These are phyloP conservation scores for Phytophthora chlamydospora DNA, from an alignment of 352 stramenopile genomes.

Conservation along the genomic window DNA sequence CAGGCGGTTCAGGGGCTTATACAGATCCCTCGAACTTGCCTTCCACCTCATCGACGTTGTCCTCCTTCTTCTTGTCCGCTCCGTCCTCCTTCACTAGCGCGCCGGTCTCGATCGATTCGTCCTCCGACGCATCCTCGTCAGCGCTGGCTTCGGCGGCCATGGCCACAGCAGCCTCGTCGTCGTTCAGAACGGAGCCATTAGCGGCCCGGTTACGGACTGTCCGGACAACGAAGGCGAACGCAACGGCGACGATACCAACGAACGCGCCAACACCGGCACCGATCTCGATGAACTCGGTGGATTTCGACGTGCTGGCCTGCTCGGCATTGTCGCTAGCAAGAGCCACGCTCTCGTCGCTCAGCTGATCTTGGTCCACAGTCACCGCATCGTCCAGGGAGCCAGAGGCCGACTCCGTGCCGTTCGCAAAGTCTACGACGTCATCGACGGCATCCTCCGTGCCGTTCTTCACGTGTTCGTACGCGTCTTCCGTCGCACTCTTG, in stretches of 20 bases:
- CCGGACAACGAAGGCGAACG: slow-evolving; percentile 37
- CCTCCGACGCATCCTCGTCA: slow-evolving; percentile 42
- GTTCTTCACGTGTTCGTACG: slow-evolving; percentile 8
- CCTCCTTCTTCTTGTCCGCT: slow-evolving; percentile 22
- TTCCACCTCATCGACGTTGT: slow-evolving; percentile 41
- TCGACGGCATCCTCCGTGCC: slow-evolving; percentile 15
- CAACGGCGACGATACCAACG: slow-evolving; percentile 38
- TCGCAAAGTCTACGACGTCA: slow-evolving; percentile 32
- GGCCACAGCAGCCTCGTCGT: slow-evolving; percentile 44
- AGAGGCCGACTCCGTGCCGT: slow-evolving; percentile 32
- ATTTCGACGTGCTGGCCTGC: slow-evolving; percentile 22
- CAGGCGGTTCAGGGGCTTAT: slow-evolving; percentile 32
- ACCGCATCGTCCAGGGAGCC: slow-evolving; percentile 22
- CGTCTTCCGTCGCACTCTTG: slow-evolving; percentile 27
- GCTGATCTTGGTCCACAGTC: slow-evolving; percentile 32
- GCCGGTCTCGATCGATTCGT: slow-evolving; percentile 41
- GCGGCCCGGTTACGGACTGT: slow-evolving; percentile 24
- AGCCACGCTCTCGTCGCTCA: slow-evolving; percentile 34
- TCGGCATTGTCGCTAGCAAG: slow-evolving; percentile 29
- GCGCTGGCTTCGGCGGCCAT: slow-evolving; percentile 41
- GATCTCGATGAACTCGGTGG: slow-evolving; percentile 30
- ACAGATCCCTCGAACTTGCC: slow-evolving; percentile 63
- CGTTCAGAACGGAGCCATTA: slow-evolving; percentile 32
- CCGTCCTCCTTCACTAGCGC: slow-evolving; percentile 34
- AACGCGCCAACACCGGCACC: slow-evolving; percentile 32